Base-by-base conservation (phyloP, 2,329 filamentous ascomycete species). In the Shiraia bambusicola region DNA sequence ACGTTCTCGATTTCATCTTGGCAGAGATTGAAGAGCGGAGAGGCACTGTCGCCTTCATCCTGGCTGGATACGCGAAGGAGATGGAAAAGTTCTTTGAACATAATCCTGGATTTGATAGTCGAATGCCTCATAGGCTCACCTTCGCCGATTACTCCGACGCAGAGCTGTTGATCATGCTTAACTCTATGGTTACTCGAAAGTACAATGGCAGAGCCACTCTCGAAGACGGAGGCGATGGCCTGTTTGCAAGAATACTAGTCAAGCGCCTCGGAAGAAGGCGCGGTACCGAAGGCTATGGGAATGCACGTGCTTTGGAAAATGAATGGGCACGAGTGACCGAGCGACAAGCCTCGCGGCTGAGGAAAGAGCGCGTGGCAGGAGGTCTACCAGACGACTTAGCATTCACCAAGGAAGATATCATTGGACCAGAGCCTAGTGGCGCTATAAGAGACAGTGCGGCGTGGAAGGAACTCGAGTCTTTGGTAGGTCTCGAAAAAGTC, bases 21-120 rank as follows among this genome's bases (percentile, higher is more conserved):
- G 19, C 19, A 22, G 19, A 22, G 19, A 22, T 22, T 8, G 19
- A 22, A 22, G 19, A 22, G 19, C 19, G 19, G 8, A 22, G 19
- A 22, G 19, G 19, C 19, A 22, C 8, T 4, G 8, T 22, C 8
- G 19, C 19, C 19, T 22, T 22, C 19, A 22, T 22, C 8, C 19
- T 22, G 4, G 81, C 81, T 0, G 45, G 87, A 0, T 88, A 89
- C 52, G 82, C 89, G 11, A 86, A 89, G 42, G 85, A 89, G 58
- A 1, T 70, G 89, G 3, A 85, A 84, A 0, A 85, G 86, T 0
- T 88, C 89, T 63, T 73, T 72, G 47, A 73, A 76, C 25, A 89
- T 89, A 41, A 69, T 74, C 0, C 19, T 22, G 19, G 19, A 8
- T 22, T 22, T 22, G 86, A 89, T 6, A 13, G 28, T 15, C 28